A percentile compares a stretch with the other conserved stretches of the same genome.
phyloP scores from a whole-genome alignment of 768 basidiomycete species.

The Gautieria morchelliformis region DNA sequence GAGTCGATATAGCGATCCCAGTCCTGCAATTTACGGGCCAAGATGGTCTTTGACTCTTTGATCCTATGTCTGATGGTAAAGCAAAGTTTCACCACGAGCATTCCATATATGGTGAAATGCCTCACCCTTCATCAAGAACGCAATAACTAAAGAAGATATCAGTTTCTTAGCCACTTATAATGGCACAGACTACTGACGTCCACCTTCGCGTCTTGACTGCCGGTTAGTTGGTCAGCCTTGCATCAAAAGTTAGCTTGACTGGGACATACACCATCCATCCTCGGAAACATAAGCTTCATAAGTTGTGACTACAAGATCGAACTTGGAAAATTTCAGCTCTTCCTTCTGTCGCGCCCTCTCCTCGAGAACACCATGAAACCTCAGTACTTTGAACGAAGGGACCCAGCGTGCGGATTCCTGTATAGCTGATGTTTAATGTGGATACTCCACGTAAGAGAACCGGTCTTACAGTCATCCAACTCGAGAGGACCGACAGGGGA shows the following conservation, averaged over 20 bases:
- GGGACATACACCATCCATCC: constrained; percentile 32
- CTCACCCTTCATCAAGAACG: constrained; percentile 49
- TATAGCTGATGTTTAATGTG: not conserved
- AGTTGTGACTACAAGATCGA: constrained; percentile 56
- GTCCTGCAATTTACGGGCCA: constrained; percentile 42
- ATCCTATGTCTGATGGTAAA: constrained; percentile 44
- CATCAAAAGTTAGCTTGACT: not conserved
- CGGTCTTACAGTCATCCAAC: constrained; percentile 42
- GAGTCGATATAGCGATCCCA: constrained; percentile 49
- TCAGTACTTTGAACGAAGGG: constrained; percentile 40
- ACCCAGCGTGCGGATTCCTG: constrained; percentile 48
- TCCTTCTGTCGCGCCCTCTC: constrained; percentile 50
- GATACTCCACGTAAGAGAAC: not conserved
- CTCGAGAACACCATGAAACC: constrained; percentile 48
- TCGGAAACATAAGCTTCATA: constrained; percentile 57
- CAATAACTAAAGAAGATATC: constrained; percentile 21
- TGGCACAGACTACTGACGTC: constrained; percentile 22
- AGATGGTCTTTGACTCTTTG: constrained; percentile 53
- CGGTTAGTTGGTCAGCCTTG: not conserved
- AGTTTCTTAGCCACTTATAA: not conserved
- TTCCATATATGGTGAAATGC: not conserved
- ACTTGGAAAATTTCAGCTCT: constrained; percentile 32
- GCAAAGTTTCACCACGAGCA: constrained; percentile 16
- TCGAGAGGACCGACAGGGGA: constrained; percentile 56
- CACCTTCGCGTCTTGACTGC: constrained; percentile 44